Evolutionary conservation across 345 rosid species (phyloP).

Genomic region (Eucalyptus sideroxylon): DNA sequence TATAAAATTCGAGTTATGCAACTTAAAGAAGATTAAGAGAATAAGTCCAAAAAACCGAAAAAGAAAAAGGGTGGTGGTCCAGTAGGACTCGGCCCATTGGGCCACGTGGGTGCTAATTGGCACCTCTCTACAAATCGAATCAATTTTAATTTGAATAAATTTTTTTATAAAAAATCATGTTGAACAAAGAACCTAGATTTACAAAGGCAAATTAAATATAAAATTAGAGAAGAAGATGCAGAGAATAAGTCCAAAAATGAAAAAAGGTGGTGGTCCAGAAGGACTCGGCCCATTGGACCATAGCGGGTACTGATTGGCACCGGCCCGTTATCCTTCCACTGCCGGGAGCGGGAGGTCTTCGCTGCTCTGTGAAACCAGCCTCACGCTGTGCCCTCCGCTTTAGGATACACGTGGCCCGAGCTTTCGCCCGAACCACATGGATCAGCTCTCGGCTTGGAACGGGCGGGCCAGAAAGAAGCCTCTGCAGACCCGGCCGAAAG

Average conservation of each 20-base stretch:
- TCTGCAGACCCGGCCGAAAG: not conserved
- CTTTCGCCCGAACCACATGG: rapidly evolving
- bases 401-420: not conserved
- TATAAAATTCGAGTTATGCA: no score
- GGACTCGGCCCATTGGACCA: not conserved
- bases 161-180: no score
- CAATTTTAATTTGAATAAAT: no score
- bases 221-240: no score
- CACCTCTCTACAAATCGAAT: no score
- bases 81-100: not conserved
- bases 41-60: no score
- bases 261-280: not conserved
- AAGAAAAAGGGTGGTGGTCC: not conserved
- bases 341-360: not conserved
- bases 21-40: no score
- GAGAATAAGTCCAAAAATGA: no score
- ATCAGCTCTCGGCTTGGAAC: not conserved
- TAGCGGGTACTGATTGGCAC: not conserved
- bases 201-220: no score
- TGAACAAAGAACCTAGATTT: no score
- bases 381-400: not conserved
- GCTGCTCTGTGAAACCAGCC: not conserved
- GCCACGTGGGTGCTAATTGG: not conserved
- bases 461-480: not conserved
- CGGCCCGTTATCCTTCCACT: not conserved